Evolutionary conservation across 495 filamentous ascomycete genomes (phyloP).

Genomic region (Aspergillus biplanus): DNA sequence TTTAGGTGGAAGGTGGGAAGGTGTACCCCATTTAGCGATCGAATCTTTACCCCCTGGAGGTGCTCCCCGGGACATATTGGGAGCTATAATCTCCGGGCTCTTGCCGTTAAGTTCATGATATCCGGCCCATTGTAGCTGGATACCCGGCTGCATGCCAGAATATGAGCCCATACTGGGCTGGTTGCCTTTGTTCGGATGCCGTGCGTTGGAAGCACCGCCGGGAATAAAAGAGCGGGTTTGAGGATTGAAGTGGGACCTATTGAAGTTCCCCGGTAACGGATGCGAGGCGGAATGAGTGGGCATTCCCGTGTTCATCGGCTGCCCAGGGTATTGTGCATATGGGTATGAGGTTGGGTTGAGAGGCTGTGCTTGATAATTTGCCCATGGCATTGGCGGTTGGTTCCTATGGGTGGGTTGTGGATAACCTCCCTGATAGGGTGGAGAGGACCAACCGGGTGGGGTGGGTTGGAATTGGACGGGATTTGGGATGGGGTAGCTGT

Average conservation of each 20-base stretch:
- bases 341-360: constrained; percentile 62
- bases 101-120: constrained; percentile 39
- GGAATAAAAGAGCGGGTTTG: constrained; percentile 91
- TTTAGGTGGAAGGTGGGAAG: constrained; percentile 57
- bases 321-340: constrained; percentile 75
- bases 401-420: constrained; percentile 42
- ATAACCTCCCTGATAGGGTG: constrained; percentile 48
- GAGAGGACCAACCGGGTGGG: constrained; percentile 36
- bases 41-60: constrained; percentile 38
- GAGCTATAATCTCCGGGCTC: constrained; percentile 22
- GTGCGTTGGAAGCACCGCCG: constrained; percentile 36
- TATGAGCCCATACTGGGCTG: constrained; percentile 40
- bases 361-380: constrained; percentile 43
- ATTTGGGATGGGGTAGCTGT: constrained; percentile 43
- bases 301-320: constrained; percentile 65
- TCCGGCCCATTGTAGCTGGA: constrained; percentile 39
- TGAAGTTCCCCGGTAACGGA: constrained; percentile 80
- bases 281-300: constrained; percentile 62
- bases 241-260: constrained; percentile 85
- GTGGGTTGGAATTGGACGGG: constrained; percentile 35
- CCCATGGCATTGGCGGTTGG: constrained; percentile 42
- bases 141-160: constrained; percentile 28
- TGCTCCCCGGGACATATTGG: constrained; percentile 27
- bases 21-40: constrained; percentile 59
- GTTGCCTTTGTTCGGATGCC: constrained; percentile 36